Conservation (phyloP, 2,329 filamentous ascomycete genomes). For the Penicillium sp. region DNA sequence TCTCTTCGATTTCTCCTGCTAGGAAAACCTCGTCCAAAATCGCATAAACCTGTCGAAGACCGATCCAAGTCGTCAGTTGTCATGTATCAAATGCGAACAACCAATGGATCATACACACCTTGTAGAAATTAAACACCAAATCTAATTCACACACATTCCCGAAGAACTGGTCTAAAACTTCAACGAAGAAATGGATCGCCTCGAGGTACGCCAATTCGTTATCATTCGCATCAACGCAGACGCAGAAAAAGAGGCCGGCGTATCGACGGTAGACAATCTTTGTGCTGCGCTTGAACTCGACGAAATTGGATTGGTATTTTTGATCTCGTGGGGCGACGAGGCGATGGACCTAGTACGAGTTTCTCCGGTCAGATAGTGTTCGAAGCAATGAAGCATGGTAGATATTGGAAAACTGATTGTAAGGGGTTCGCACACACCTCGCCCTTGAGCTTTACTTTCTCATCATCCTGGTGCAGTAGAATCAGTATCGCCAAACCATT, state of each 20-base stretch:
- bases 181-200: conserved; percentile 98
- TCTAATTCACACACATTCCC: conserved; percentile 98
- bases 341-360: conserved; percentile 69
- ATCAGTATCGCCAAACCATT: conserved; percentile 17
- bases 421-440: conserved; percentile 57
- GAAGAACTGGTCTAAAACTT: conserved; percentile 97
- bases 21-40: conserved; percentile 98
- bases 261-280: conserved; percentile 98
- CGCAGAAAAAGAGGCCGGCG: conserved; percentile 97
- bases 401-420: conserved; percentile 1
- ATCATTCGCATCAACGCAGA: conserved; percentile 97
- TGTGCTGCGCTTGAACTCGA: conserved; percentile 69
- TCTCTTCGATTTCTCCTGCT: conserved; percentile 97
- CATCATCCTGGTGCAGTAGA: conserved; percentile 64
- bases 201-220: conserved; percentile 96
- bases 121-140: conserved; percentile 71
- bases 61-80: not conserved
- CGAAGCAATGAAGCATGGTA: conserved; percentile 1
- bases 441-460: conserved; percentile 98
- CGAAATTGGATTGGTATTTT: conserved; percentile 99
- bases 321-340: conserved; percentile 96
- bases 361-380: not conserved
- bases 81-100: not conserved
- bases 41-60: conserved; percentile 71
- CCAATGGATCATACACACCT: conserved; percentile 48